phyloP scores from a whole-genome alignment of 306 rosid species.

The Ziziphus jujuba region DNA sequence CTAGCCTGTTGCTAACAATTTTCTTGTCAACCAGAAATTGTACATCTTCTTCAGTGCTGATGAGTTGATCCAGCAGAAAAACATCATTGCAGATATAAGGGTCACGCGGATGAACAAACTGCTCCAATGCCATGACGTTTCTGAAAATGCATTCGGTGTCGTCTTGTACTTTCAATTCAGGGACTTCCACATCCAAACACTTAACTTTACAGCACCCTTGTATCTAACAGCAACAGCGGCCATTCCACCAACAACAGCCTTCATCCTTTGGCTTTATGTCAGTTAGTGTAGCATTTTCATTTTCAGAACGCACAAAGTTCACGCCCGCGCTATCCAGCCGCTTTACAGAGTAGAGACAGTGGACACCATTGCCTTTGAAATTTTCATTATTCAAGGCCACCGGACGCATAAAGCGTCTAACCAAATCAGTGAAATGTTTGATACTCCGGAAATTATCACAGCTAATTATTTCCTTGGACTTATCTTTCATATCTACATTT shows the following conservation, averaged over 20 bases:
- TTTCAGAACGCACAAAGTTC: not conserved
- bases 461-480: not conserved
- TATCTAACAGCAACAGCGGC: too few relatives aligned
- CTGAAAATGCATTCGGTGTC: slow-evolving; percentile 42
- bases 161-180: slow-evolving; percentile 30
- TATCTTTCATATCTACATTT: too few relatives aligned
- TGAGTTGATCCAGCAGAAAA: too few relatives aligned
- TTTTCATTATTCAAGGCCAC: too few relatives aligned
- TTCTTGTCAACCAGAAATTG: slow-evolving; percentile 42
- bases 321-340: slow-evolving; percentile 45
- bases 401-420: slow-evolving; percentile 41
- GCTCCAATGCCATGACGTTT: too few relatives aligned
- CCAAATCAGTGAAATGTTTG: slow-evolving; percentile 47
- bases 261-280: not conserved
- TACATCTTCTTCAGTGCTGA: too few relatives aligned
- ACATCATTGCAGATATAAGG: too few relatives aligned
- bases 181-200: slow-evolving; percentile 32
- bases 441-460: slow-evolving; percentile 2
- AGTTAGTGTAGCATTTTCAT: too few relatives aligned
- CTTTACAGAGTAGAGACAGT: slow-evolving; percentile 20
- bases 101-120: too few relatives aligned
- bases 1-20: slow-evolving; percentile 42
- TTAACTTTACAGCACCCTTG: too few relatives aligned
- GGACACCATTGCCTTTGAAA: rapidly evolving
- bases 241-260: too few relatives aligned